Conservation (phyloP, 2,329 filamentous ascomycete species). For the Amylocarpus encephaloides region DNA sequence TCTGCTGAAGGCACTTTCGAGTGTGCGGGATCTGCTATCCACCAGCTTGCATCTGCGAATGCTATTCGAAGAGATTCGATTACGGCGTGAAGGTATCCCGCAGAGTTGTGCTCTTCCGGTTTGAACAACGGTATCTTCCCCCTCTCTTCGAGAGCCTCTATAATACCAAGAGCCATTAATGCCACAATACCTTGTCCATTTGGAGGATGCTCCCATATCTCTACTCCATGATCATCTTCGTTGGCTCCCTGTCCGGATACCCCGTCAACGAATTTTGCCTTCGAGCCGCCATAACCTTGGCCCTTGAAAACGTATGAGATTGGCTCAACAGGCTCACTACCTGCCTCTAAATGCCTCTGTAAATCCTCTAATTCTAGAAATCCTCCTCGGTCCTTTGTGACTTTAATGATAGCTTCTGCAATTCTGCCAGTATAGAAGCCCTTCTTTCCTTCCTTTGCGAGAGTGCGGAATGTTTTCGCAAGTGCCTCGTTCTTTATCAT, state of each 20-base stretch:
- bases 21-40: slow-evolving; percentile 75
- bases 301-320: slow-evolving; percentile 76
- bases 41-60: slow-evolving; percentile 89
- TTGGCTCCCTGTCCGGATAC: slow-evolving; percentile 34
- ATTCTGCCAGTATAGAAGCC: slow-evolving; percentile 88
- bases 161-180: slow-evolving; percentile 85
- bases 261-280: slow-evolving; percentile 38
- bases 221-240: slow-evolving; percentile 49
- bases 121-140: slow-evolving; percentile 69
- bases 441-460: slow-evolving; percentile 75
- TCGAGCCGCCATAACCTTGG: slow-evolving; percentile 48
- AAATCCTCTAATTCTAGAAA: slow-evolving; percentile 75
- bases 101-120: slow-evolving; percentile 70
- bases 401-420: slow-evolving; percentile 73
- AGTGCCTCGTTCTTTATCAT: slow-evolving; percentile 81
- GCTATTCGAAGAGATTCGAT: slow-evolving; percentile 84
- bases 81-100: slow-evolving; percentile 75
- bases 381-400: slow-evolving; percentile 69
- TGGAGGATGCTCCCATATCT: slow-evolving; percentile 94
- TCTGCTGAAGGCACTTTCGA: slow-evolving; percentile 61
- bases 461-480: slow-evolving; percentile 70
- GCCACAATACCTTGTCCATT: slow-evolving; percentile 96
- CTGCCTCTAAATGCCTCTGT: slow-evolving; percentile 62
- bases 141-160: slow-evolving; percentile 74
- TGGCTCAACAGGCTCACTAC: slow-evolving; percentile 75